Evolutionary conservation across 2,329 filamentous ascomycete species (phyloP).

Genomic region (Fusarium sp.): DNA sequence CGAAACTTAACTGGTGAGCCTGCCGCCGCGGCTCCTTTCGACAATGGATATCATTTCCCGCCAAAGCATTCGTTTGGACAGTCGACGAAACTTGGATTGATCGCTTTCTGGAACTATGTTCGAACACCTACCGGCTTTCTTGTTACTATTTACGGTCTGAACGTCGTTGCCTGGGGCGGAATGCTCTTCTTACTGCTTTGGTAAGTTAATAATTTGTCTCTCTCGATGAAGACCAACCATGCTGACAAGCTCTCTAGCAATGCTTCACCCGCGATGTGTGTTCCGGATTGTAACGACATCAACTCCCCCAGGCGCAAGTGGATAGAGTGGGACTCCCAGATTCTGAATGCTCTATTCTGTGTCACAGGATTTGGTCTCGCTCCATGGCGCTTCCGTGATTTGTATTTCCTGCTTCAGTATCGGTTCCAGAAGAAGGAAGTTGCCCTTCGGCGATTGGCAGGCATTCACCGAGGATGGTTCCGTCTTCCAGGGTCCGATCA

Average conservation of each 20-base stretch:
- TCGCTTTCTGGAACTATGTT: slow-evolving; percentile 78
- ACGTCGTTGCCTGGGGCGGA: slow-evolving; percentile 88
- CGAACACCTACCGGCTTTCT: slow-evolving; percentile 81
- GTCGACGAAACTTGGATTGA: slow-evolving; percentile 67
- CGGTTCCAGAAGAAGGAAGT: slow-evolving; percentile 64
- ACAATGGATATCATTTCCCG: slow-evolving; percentile 75
- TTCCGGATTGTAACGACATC: slow-evolving; percentile 75
- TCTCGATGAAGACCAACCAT: background rate
- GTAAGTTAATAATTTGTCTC: slow-evolving; percentile 57
- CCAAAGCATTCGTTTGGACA: slow-evolving; percentile 70
- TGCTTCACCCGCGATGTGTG: slow-evolving; percentile 75
- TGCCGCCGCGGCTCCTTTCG: slow-evolving; percentile 57
- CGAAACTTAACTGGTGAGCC: slow-evolving; percentile 41
- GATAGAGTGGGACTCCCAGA: slow-evolving; percentile 88
- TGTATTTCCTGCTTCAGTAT: slow-evolving; percentile 78
- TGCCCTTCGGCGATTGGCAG: slow-evolving; percentile 76
- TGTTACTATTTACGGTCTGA: slow-evolving; percentile 82
- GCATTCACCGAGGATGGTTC: slow-evolving; percentile 81
- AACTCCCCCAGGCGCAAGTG: slow-evolving; percentile 82
- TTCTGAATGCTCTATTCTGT: slow-evolving; percentile 84
- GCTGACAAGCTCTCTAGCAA: slow-evolving; percentile 37
- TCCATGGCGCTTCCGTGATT: slow-evolving; percentile 85
- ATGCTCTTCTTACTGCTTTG: slow-evolving; percentile 90
- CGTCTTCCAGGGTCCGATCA: slow-evolving; percentile 74
- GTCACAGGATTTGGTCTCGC: slow-evolving; percentile 86